Evolutionary conservation across 2,329 filamentous ascomycete genomes (phyloP).

Genomic region (Sporothrix variecibatus): DNA sequence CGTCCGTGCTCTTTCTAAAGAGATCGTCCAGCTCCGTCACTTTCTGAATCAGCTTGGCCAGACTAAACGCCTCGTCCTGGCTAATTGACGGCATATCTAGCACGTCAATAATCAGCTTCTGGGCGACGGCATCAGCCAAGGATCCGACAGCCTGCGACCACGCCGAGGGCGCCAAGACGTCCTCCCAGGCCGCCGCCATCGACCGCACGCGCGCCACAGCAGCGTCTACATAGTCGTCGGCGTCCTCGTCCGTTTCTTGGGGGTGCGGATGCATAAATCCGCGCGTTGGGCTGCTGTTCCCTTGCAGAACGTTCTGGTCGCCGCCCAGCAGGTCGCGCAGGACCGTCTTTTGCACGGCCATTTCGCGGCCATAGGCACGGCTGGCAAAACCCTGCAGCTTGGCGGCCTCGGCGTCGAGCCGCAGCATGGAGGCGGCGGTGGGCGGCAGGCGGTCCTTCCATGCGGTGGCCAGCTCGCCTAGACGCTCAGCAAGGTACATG

Average conservation of each 20-base stretch:
- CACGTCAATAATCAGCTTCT: slow-evolving; percentile 62
- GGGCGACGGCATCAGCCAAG: slow-evolving; percentile 58
- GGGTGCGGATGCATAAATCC: neutral
- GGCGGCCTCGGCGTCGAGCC: slow-evolving; percentile 61
- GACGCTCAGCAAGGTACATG: slow-evolving; percentile 61
- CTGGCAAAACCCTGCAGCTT: slow-evolving; percentile 62
- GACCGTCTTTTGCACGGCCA: slow-evolving; percentile 61
- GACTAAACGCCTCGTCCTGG: slow-evolving; percentile 64
- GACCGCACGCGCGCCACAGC: slow-evolving; percentile 55
- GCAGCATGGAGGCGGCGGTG: slow-evolving; percentile 52
- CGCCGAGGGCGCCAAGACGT: slow-evolving; percentile 60
- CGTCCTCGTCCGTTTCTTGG: slow-evolving; percentile 38
- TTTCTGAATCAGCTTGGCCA: slow-evolving; percentile 59
- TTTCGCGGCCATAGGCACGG: slow-evolving; percentile 62
- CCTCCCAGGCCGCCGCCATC: slow-evolving; percentile 58
- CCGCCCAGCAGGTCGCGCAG: slow-evolving; percentile 63
- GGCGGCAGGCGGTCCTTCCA: slow-evolving; percentile 58
- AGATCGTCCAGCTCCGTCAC: slow-evolving; percentile 62
- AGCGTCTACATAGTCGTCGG: slow-evolving; percentile 54
- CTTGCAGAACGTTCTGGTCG: slow-evolving; percentile 56
- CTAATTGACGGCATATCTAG: slow-evolving; percentile 63
- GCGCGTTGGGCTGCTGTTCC: slow-evolving; percentile 37
- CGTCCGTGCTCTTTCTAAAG: slow-evolving; percentile 45
- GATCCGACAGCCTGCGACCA: slow-evolving; percentile 65
- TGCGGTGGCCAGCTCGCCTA: slow-evolving; percentile 50